Conservation (phyloP, 2,329 filamentous ascomycete genomes). For the Sporothrix mexicana region DNA sequence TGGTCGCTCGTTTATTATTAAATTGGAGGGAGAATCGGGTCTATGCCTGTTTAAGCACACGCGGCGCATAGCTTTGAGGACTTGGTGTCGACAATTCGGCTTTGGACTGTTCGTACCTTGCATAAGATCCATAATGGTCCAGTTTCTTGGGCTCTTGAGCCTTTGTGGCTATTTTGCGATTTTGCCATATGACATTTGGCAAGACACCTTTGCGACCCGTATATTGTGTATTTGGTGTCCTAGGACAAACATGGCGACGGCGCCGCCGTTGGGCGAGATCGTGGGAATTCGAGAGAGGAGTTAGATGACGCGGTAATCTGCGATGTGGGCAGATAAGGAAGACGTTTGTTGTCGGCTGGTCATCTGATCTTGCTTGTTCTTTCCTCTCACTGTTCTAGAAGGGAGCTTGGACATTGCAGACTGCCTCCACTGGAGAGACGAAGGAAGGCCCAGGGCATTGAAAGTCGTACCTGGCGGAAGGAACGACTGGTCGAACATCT, state of each 20-base stretch:
- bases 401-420: no score
- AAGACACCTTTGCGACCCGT: neutral
- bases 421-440: neutral
- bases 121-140: neutral
- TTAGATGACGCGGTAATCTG: neutral
- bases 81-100: no score
- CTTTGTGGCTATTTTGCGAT: no score
- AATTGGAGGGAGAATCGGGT: neutral
- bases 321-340: neutral
- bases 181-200: no score
- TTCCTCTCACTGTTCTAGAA: neutral
- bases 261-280: neutral
- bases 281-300: neutral
- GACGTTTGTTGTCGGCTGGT: no score
- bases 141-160: neutral
- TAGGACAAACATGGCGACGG: conserved; percentile 6
- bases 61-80: neutral
- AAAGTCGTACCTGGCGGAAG: neutral
- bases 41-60: conserved; percentile 10
- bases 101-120: conserved; percentile 14
- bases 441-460: conserved; percentile 4
- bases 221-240: neutral
- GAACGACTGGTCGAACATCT: conserved; percentile 22
- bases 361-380: no score
- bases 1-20: neutral